Evolutionary conservation across 2,329 filamentous ascomycete genomes (phyloP).

Genomic region (Fusarium kyushuense): DNA sequence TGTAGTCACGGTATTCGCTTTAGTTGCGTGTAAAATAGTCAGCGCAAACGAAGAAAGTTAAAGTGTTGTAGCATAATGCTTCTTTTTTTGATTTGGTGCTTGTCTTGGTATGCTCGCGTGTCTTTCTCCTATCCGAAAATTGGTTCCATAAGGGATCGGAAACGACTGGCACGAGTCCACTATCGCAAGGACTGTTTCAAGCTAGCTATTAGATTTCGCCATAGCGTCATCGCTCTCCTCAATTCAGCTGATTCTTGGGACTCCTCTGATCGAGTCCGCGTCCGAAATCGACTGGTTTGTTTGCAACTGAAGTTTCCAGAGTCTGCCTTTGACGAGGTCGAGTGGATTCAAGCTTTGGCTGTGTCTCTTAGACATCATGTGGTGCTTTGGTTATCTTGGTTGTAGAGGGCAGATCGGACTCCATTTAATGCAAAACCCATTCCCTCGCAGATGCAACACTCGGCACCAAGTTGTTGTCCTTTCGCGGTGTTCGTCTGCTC

Average conservation of each 20-base stretch:
- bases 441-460: slow-evolving; percentile 35
- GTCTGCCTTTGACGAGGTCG: slow-evolving; percentile 50
- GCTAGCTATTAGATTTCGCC: slow-evolving; percentile 54
- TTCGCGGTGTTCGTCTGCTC: slow-evolving; percentile 40
- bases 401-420: slow-evolving; percentile 47
- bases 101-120: slow-evolving; percentile 49
- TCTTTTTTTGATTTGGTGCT: slow-evolving; percentile 47
- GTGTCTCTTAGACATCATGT: slow-evolving; percentile 44
- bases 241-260: slow-evolving; percentile 46
- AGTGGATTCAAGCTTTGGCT: slow-evolving; percentile 50
- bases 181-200: slow-evolving; percentile 52
- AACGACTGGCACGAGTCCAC: slow-evolving; percentile 46
- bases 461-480: slow-evolving; percentile 36
- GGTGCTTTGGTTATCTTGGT: slow-evolving; percentile 39
- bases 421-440: slow-evolving; percentile 46
- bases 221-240: slow-evolving; percentile 53
- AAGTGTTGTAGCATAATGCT: slow-evolving; percentile 48
- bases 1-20: slow-evolving; percentile 35
- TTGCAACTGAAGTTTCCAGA: slow-evolving; percentile 43
- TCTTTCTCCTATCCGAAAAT: slow-evolving; percentile 42
- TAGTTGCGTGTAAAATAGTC: slow-evolving; percentile 26
- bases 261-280: slow-evolving; percentile 44
- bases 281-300: slow-evolving; percentile 43
- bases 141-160: slow-evolving; percentile 46
- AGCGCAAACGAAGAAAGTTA: slow-evolving; percentile 18